Base-by-base conservation (phyloP, 345 rosid species). In the Linum lewisii region DNA sequence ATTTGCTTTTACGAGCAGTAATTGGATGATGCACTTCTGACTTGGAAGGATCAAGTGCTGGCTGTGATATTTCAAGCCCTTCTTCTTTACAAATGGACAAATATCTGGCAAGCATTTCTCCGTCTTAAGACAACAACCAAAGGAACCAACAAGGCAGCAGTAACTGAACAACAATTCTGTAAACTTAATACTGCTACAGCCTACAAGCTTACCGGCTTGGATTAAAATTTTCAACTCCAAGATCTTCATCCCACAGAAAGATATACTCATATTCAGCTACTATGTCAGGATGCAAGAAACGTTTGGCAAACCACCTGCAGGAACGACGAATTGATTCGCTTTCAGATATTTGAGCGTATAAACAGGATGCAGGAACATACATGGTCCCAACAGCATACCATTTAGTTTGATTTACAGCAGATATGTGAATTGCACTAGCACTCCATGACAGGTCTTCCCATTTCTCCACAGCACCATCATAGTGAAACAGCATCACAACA, bases 191-290 rank as follows among this genome's bases (percentile, higher is more conserved):
- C 18, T 52, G 22, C 34, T 50, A 47, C 34, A 54, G 24, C 24
- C 34, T 50, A 47, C 34, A 54, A 21, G 22, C 63, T 63, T 75
- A 92, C 96, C 80, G 59, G 44, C 21, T 76, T 15, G 98, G 85
- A 74, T 86, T 65, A 52, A 92, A 92, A 76, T 83, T 76, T 68
- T 65, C 85, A 5, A 88, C 93, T 54, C 93, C 95, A 63, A 92
- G 73, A 73, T 92, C 96, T 73, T 92, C 98, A 59, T 92, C 98
- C 98, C 98, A 92, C 62, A 92, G 90, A 73, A 92, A 88, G 62
- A 92, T 66, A 57, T 84, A 92, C 34, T 82, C 74, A 24, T 92
- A 92, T 65, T 84, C 90, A 7, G 73, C 76, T 51, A 86, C 86
- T 25, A 92, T 83, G 66, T 86, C 88, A 0, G 98, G 98, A 74